phyloP scores from a whole-genome alignment of 1,284 basidiomycete species.

The Neonothopanus nambi region DNA sequence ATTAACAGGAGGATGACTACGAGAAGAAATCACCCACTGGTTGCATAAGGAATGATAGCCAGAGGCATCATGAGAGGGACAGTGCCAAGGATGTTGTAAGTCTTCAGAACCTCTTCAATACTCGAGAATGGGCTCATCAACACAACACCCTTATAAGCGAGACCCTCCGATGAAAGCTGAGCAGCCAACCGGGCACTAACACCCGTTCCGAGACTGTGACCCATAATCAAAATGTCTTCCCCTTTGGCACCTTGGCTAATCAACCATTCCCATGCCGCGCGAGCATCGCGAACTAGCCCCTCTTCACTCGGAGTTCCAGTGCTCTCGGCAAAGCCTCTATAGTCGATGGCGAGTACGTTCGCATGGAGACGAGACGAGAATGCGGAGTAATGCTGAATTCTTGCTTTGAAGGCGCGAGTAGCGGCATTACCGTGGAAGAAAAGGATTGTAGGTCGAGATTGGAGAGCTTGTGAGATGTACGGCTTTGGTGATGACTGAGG shows the following conservation, averaged over 20 bases:
- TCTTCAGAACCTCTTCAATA: conserved; percentile 63
- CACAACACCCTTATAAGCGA: conserved; percentile 60
- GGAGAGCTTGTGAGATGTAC: conserved; percentile 48
- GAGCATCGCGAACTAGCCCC: conserved; percentile 77
- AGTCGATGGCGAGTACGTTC: conserved; percentile 87
- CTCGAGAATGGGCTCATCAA: conserved; percentile 80
- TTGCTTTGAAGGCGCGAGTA: conserved; percentile 67
- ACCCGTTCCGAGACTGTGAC: conserved; percentile 84
- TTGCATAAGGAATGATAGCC: conserved; percentile 66
- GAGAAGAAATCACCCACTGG: conserved; percentile 59
- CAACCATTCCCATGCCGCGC: conserved; percentile 82
- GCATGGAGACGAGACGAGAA: conserved; percentile 64
- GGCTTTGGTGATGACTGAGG: conserved; percentile 32
- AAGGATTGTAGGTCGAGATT: conserved; percentile 70
- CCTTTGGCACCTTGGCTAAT: conserved; percentile 55
- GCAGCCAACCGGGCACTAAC: conserved; percentile 66
- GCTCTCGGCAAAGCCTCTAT: conserved; percentile 92
- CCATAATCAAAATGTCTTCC: conserved; percentile 69
- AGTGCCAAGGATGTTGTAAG: conserved; percentile 70
- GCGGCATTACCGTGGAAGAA: conserved; percentile 92
- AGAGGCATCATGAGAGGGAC: conserved; percentile 74
- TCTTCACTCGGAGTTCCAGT: conserved; percentile 74
- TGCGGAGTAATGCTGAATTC: conserved; percentile 62
- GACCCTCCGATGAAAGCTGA: conserved; percentile 55
- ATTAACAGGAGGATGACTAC: not conserved